Conservation (phyloP, 805 yeast genomes). For the Trichomonascus vanleenenianus region DNA sequence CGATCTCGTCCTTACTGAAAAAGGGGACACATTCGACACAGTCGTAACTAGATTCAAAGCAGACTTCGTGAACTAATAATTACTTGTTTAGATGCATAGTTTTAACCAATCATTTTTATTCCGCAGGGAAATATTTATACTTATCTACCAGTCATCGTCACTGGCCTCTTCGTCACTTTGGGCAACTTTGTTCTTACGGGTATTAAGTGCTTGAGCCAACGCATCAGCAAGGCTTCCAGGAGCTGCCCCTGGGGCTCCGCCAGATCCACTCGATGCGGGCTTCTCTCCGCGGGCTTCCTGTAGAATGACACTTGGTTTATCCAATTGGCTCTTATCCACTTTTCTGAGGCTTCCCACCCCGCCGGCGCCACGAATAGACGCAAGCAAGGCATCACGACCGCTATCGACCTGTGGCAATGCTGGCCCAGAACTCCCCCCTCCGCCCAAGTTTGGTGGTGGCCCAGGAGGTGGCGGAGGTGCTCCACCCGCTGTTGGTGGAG, state of each 20-base stretch:
- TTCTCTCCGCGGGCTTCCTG: constrained; percentile 66
- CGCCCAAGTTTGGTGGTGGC: constrained; percentile 30
- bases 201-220: constrained; percentile 73
- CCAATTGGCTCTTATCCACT: constrained; percentile 77
- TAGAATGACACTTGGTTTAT: constrained; percentile 63
- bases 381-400: constrained; percentile 73
- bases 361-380: constrained; percentile 77
- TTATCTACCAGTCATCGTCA: constrained; percentile 54
- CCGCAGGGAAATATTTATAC: too few relatives aligned
- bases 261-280: constrained; percentile 30
- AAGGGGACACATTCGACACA: too few relatives aligned
- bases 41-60: too few relatives aligned
- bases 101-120: too few relatives aligned
- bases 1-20: too few relatives aligned
- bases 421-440: constrained; percentile 29
- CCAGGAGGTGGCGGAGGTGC: constrained; percentile 34
- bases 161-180: constrained; percentile 80
- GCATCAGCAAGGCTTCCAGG: constrained; percentile 78
- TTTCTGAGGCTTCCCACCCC: constrained; percentile 63
- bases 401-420: constrained; percentile 39
- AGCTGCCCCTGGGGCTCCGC: constrained; percentile 35
- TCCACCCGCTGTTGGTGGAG: constrained; percentile 23
- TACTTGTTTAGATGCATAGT: neutral
- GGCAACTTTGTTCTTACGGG: constrained; percentile 75
- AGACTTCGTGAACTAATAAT: neutral